Base-by-base conservation (phyloP, 352 stramenopile species). In the Paralagenidium karlingii region DNA sequence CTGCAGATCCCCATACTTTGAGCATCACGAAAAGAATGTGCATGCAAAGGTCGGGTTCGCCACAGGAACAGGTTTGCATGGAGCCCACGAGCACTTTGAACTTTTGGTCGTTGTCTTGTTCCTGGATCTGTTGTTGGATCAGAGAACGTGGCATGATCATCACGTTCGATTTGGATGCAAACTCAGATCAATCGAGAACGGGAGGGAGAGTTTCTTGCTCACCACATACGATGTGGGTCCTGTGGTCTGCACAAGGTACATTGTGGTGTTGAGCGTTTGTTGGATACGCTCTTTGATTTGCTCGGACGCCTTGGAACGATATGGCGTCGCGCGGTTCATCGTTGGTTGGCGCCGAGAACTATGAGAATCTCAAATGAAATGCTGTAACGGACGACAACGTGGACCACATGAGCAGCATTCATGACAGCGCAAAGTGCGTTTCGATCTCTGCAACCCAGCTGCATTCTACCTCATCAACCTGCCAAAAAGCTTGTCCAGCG, bases 21-120 rank as follows among this genome's bases (percentile, higher is more conserved):
- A 91, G 69, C 69, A 91, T 85, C 18, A 91, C 75, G 39, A 91
- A 91, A 24, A 91, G 55, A 11, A 91, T 67, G 44, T 91, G 77
- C 24, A 82, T 63, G 43, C 77, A 88, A n/a, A 91, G 60, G 19
- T 91, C 77, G 3, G 44, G 38, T 12, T 83, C 74, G 2, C 71
- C 69, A 18, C 77, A 91, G 2, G 68, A 80, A 42, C 75, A 91
- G 26, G 45, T 70, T 47, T 88, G 77, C 24, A 84, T 37, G 11
- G 62, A 47, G 5, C 77, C 77, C 24, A 88, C 76, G 22, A 87
- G 51, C n/a, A 91, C 68, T 16, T 81, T 82, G 46, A 83, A 55
- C 36, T 85, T 87, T 49, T 68, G 69, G 21, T 81, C 60, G 38
- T 51, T 59, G 40, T 71, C 67, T 38, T 84, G 70, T 43, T 90